These are phyloP conservation scores for Termitomyces bulborhizus DNA, from an alignment of 768 basidiomycete genomes.

Conservation along the genomic window DNA sequence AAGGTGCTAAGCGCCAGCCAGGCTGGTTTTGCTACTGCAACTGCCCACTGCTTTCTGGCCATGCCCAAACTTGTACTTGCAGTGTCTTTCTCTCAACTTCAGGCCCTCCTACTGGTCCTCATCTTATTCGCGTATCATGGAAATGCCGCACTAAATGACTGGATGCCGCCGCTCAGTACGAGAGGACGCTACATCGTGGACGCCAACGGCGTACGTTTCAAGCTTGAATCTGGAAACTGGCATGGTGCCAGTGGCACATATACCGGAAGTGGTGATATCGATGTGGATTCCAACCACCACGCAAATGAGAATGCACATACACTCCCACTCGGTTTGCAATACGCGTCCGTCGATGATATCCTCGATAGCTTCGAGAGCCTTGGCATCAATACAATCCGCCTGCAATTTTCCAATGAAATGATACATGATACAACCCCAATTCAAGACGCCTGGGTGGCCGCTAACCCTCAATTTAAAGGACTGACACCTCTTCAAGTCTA, in stretches of 20 bases:
- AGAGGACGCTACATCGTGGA: conserved; percentile 13
- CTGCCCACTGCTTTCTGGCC: not conserved
- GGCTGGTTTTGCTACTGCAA: not conserved
- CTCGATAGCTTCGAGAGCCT: conserved; percentile 11
- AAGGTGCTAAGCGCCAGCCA: not conserved
- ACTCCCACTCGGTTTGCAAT: conserved; percentile 10
- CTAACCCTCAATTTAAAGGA: conserved; percentile 9
- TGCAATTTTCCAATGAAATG: conserved; percentile 15
- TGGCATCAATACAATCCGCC: conserved; percentile 9
- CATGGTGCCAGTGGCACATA: conserved; percentile 14
- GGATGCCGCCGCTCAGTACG: conserved; percentile 13
- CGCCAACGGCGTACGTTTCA: conserved; percentile 11
- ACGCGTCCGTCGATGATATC: conserved; percentile 3
- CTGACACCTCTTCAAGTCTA: conserved; percentile 11
- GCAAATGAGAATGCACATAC: conserved; percentile 12
- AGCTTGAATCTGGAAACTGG: conserved; percentile 12
- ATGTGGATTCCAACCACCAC: conserved; percentile 9
- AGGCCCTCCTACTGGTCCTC: not conserved
- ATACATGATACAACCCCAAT: conserved; percentile 11
- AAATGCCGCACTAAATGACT: conserved; percentile 2
- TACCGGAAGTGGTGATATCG: conserved; percentile 12
- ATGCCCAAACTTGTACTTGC: not conserved
- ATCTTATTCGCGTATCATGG: not conserved
- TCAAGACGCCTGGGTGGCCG: conserved; percentile 8
- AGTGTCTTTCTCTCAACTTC: not conserved